Base-by-base conservation (phyloP, 768 basidiomycete genomes). In the Termitomyces eurrhizus region DNA sequence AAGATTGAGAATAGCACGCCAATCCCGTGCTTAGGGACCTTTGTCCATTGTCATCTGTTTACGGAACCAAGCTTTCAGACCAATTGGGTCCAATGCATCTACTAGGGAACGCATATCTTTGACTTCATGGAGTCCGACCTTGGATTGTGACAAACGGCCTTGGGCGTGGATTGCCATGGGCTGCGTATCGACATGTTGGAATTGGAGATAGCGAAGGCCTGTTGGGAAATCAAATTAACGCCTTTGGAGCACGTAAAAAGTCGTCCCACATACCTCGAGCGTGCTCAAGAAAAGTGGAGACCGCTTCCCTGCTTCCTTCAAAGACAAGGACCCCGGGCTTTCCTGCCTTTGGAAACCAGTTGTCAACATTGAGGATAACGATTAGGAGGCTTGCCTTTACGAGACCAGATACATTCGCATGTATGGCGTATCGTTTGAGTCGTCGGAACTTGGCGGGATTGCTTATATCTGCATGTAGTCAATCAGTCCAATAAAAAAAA, bases 141-240 rank as follows among this genome's bases (percentile, higher is more conserved):
- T 69, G 3, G 64, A 67, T 35, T 69, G 65, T 13, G 71, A 67
- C 33, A 75, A 41, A 21, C 69, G 69, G 9, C 36, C 54, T 48
- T 60, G 56, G 35, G 45, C 29, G 14, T 61, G 57, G 29, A 54
- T 35, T 1, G 58, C 61, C 36, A 76, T 62, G 33, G 68, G 69
- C 11, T 71, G 70, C 3, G 75, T 79, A 60, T 72, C 72, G 11
- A 80, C 69, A 51, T 79, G 77, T 59, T 73, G 77, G 59, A 78
- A 79, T 52, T 77, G 75, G n/a, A 78, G 70, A 64, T 79, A 80
- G 1, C 77, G 74, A 56, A 78, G 64, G 26, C 70, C 78, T 78
- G 26, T 3, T 35, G 9, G 13, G 46, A 21, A 52, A 16, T 51
- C 42, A 24, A 7, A 6, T 14, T 8, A 33, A 26, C 5, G 2